Base-by-base conservation (phyloP, 305 asterid genomes). In the Vinca major region DNA sequence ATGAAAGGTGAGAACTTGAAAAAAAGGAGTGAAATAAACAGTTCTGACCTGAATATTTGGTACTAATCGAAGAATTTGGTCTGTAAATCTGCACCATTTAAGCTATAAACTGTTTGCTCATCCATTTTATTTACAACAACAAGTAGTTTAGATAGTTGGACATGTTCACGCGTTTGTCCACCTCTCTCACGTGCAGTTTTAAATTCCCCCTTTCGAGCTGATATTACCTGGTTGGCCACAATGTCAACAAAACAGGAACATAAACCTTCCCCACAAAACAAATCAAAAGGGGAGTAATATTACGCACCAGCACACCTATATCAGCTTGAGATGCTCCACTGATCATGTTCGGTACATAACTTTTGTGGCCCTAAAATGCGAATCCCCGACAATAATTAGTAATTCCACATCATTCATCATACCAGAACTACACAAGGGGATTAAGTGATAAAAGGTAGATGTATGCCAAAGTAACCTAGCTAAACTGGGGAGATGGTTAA, bases 291-390 rank as follows among this genome's bases (percentile, higher is more conserved):
- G 4, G 71, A 47, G 52, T 21, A 14, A 20, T 21, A 43, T 41
- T 41, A 36, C 39, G 72, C 91, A 91, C 99, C 45, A 91, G 83
- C 65, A 93, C 97, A 70, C 97, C 97, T 54, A 89, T 83, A 80
- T 93, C 97, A 74, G 99, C 99, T 84, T 93, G 99, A 65, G 96
- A 91, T 68, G 99, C 97, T 68, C 97, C 99, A 75, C 96, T 86
- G 80, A 91, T 93, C 99, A 93, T 93, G 81, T 91, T 93, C 11
- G 97, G 99, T 13, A 89, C 96, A 78, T 91, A 93, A 74, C 97
- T 93, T 82, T 93, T 93, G 81, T 91, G 99, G 65, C 99, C 99
- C 97, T 91, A 79, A 48, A 79, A 67, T 53, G 56, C 17, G 12
- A 47, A 57, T 50, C 16, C 60, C 37, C n/a, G 50, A 0, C 37